A percentile compares a stretch with the other conserved stretches of the same genome.
Evolutionary conservation across 306 rosid genomes (phyloP).

Genomic region (Pyrus communis): DNA sequence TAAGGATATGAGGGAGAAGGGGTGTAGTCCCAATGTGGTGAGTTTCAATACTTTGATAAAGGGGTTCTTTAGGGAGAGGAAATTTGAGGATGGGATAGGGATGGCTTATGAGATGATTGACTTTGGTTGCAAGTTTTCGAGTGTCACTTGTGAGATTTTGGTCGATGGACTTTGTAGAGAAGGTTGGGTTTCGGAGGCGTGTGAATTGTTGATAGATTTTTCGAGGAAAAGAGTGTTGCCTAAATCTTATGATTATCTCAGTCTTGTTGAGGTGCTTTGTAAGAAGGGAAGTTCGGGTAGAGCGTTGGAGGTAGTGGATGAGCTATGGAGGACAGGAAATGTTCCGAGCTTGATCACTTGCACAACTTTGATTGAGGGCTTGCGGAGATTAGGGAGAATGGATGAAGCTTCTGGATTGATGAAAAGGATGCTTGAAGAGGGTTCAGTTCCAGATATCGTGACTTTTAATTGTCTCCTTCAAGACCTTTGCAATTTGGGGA

Average conservation of each 20-base stretch:
- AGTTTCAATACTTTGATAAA: slow-evolving; percentile 79
- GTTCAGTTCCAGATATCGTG: slow-evolving; percentile 48
- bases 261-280: slow-evolving; percentile 49
- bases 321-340: slow-evolving; percentile 53
- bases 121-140: slow-evolving; percentile 44
- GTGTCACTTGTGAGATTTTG: slow-evolving; percentile 73
- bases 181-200: slow-evolving; percentile 30
- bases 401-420: slow-evolving; percentile 39
- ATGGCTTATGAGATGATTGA: slow-evolving; percentile 84
- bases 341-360: slow-evolving; percentile 64
- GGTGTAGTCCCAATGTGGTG: slow-evolving; percentile 82
- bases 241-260: slow-evolving; percentile 52
- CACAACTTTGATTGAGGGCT: slow-evolving; percentile 61
- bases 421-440: slow-evolving; percentile 61
- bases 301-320: slow-evolving; percentile 53
- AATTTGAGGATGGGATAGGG: slow-evolving; percentile 57
- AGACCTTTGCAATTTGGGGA: slow-evolving; percentile 43
- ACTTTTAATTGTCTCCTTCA: slow-evolving; percentile 66
- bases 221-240: slow-evolving; percentile 54
- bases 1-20: slow-evolving; percentile 61
- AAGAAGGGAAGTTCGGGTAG: slow-evolving; percentile 30
- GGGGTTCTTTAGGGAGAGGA: slow-evolving; percentile 67
- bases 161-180: slow-evolving; percentile 63
- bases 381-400: slow-evolving; percentile 40
- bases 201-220: slow-evolving; percentile 54